Percentiles rank a stretch among this genome's conserved stretches.
Evolutionary conservation across 768 basidiomycete genomes (phyloP).

Genomic region (Hortiboletus campestris): DNA sequence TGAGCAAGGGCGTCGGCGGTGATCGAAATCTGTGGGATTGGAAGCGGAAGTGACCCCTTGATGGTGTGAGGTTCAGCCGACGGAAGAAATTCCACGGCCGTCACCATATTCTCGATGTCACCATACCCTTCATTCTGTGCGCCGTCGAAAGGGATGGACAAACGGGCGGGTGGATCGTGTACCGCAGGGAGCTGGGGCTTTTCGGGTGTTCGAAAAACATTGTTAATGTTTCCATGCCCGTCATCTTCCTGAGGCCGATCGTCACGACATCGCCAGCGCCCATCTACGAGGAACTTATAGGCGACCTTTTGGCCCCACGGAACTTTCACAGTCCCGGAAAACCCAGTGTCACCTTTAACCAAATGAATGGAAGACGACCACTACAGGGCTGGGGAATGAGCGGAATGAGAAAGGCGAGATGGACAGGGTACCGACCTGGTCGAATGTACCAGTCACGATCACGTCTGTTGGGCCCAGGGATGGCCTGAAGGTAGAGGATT

Average conservation of each 20-base stretch:
- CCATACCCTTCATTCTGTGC: neutral
- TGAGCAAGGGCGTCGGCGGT: slow-evolving; percentile 7
- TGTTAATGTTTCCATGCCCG: slow-evolving; percentile 65
- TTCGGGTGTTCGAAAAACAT: slow-evolving; percentile 55
- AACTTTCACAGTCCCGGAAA: slow-evolving; percentile 50
- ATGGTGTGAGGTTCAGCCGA: slow-evolving; percentile 6
- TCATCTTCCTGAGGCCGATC: slow-evolving; percentile 62
- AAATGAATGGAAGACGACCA: slow-evolving; percentile 62
- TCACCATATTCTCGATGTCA: slow-evolving; percentile 26
- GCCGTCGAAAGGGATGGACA: slow-evolving; percentile 15
- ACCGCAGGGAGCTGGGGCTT: slow-evolving; percentile 31
- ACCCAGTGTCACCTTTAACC: slow-evolving; percentile 51
- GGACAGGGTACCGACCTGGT: slow-evolving; percentile 52
- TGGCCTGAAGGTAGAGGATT: slow-evolving; percentile 46
- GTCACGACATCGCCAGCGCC: slow-evolving; percentile 55
- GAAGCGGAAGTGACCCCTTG: slow-evolving; percentile 11
- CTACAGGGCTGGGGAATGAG: slow-evolving; percentile 32
- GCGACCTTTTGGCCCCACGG: slow-evolving; percentile 61
- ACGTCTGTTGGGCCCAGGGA: slow-evolving; percentile 53
- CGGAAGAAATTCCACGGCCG: slow-evolving; percentile 23
- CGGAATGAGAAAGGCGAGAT: neutral
- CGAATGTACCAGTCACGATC: slow-evolving; percentile 75
- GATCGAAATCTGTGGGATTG: slow-evolving; percentile 24
- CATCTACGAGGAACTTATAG: slow-evolving; percentile 85
- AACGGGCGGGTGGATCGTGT: slow-evolving; percentile 2